Evolutionary conservation across 768 basidiomycete species (phyloP), one percentile per base, ranked within the genome.

Genomic region (Mycena galopus): DNA sequence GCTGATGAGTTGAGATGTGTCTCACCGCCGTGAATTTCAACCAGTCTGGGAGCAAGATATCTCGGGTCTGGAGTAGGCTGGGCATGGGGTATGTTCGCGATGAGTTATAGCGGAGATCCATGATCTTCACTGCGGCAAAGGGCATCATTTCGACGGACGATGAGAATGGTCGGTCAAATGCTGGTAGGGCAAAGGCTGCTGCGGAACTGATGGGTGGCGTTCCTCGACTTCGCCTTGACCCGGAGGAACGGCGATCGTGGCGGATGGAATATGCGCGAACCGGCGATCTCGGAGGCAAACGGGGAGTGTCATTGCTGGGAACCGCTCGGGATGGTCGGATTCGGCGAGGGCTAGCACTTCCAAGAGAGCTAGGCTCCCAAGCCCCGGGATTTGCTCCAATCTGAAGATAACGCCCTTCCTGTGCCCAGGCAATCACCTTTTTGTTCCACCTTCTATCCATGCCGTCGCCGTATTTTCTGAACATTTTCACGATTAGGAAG

Each of bases 401-500:
- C 19, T 39, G 60, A 3, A 53, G 29, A 50, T 67, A 67, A 2
- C 7, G 19, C 14, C 55, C 69, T 14, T 71, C 56, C 11, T 33
- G 62, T 21, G 47, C 63, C 69, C 69, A 71, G 8, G 14, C 30
- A 21, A 53, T 35, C 33, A 72, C 65, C 59, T 69, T 64, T 17
- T 59, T 32, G 11, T 25, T 56, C 73, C 69, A 75, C 12, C n/a
- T 29, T 17, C 29, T 35, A 35, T 74, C 72, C 69, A 71, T 73
- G 23, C 14, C 37, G 44, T 76, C 77, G 30, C 86, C 86, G 55
- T 88, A 88, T 25, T 74, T 81, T 60, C 81, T 75, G 76, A 89
- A 82, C 8, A 87, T 87, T 60, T 79, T 79, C 19, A 89, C 76
- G 59, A 88, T 85, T 50, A 87, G 75, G 14, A 23, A 72, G 44